Conservation (phyloP, 352 stramenopile genomes). For the Pythium sp. region DNA sequence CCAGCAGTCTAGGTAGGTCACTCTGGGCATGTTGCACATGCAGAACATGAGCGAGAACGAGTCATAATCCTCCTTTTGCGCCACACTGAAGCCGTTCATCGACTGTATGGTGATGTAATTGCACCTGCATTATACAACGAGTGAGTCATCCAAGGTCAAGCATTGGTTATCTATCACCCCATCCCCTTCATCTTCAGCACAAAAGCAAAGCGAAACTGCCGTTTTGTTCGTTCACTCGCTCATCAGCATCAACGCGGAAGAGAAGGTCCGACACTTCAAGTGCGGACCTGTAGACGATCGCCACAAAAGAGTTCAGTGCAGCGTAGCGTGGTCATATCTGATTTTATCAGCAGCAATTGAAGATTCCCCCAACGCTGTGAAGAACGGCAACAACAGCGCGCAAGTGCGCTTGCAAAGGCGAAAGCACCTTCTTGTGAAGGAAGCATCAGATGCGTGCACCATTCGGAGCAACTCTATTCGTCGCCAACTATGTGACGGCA, state of each 20-base stretch:
- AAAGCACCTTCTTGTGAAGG: not conserved
- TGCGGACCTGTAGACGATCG: slow-evolving; percentile 1
- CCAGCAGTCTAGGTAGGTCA: not conserved
- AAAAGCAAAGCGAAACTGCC: not conserved
- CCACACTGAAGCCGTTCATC: not conserved
- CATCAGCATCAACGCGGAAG: not conserved
- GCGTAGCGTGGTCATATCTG: not conserved
- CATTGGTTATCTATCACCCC: not conserved
- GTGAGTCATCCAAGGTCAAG: not conserved
- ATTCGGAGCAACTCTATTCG: not conserved
- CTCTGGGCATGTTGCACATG: not conserved
- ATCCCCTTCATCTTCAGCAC: not conserved
- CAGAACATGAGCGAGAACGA: not conserved
- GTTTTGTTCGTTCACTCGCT: not conserved
- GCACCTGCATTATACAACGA: not conserved
- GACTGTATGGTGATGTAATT: not conserved
- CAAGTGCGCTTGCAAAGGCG: not conserved
- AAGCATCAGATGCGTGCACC: not conserved
- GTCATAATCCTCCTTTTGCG: not conserved
- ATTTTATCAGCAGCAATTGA: not conserved
- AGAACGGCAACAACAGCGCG: not conserved
- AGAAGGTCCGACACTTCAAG: not conserved
- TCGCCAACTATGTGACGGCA: not conserved
- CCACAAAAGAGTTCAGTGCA: slow-evolving; percentile 3
- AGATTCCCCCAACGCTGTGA: not conserved